phyloP scores from a whole-genome alignment of 2,329 filamentous ascomycete species.

The Diaporthe sp. region DNA sequence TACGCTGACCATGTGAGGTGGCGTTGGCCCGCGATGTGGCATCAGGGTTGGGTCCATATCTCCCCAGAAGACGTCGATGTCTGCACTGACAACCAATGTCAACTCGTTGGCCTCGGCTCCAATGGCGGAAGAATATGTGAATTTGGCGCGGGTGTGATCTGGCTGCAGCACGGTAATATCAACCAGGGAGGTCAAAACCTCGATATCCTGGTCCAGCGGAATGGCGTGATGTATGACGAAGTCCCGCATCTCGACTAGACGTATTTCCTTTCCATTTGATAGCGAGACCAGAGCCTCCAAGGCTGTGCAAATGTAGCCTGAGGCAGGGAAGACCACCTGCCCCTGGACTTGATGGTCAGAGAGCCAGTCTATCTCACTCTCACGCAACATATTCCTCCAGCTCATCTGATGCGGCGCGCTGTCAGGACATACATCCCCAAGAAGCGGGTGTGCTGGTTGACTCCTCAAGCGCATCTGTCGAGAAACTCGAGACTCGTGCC shows the following conservation, averaged over 20 bases:
- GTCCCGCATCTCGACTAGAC: constrained; percentile 39
- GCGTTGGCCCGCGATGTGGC: not conserved
- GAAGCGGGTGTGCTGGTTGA: constrained; percentile 17
- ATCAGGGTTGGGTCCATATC: not conserved
- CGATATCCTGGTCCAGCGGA: not conserved
- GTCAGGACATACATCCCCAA: constrained; percentile 18
- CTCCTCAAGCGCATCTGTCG: constrained; percentile 3
- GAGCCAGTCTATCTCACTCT: constrained; percentile 54
- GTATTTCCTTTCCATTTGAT: not conserved
- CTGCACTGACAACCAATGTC: not conserved
- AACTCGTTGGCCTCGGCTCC: not conserved
- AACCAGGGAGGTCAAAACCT: not conserved
- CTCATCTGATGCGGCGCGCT: constrained; percentile 37
- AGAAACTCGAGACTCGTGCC: constrained; percentile 38
- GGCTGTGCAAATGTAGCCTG: constrained; percentile 44
- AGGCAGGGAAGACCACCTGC: constrained; percentile 55
- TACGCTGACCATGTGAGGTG: not conserved
- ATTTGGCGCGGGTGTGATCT: not conserved
- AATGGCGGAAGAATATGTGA: constrained; percentile 13
- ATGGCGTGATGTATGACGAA: constrained; percentile 21
- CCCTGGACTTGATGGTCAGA: constrained; percentile 52
- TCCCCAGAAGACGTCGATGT: not conserved
- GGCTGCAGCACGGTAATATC: not conserved
- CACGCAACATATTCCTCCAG: constrained; percentile 47
- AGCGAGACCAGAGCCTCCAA: constrained; percentile 43